A percentile compares a stretch with the other conserved stretches of the same genome.
phyloP scores from a whole-genome alignment of 140 eudicot species.

The Ambrosia hybrid region DNA sequence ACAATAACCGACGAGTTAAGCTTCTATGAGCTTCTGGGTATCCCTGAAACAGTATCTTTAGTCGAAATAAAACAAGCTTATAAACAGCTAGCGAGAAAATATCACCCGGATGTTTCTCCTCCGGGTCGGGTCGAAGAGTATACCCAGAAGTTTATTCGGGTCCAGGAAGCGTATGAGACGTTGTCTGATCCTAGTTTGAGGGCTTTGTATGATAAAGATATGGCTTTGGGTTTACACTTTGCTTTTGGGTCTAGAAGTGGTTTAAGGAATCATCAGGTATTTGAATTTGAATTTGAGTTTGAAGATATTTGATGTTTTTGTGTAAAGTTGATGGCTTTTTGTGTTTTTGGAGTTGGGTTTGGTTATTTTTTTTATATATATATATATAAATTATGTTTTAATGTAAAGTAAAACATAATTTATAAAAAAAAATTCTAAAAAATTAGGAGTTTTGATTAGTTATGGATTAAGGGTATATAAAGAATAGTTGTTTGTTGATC shows the following conservation, averaged over 20 bases:
- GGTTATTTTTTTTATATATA: too few species aligned
- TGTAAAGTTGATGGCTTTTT: neutral
- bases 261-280: constrained; percentile 53
- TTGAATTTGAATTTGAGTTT: too few species aligned
- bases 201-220: constrained; percentile 69
- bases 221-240: constrained; percentile 57
- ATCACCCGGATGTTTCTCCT: constrained; percentile 96
- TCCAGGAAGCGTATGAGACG: constrained; percentile 93
- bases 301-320: neutral
- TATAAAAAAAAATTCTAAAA: too few species aligned
- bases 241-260: constrained; percentile 57
- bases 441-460: too few species aligned
- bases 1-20: constrained; percentile 26
- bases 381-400: too few species aligned
- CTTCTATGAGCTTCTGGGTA: constrained; percentile 76
- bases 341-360: neutral
- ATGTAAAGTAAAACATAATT: too few species aligned
- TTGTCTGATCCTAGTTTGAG: constrained; percentile 77
- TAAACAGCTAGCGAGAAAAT: constrained; percentile 79
- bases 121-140: constrained; percentile 82
- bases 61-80: constrained; percentile 86
- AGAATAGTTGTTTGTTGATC: neutral
- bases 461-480: neutral
- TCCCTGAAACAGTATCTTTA: constrained; percentile 56
- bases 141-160: constrained; percentile 78